Base-by-base conservation (phyloP, 2,329 filamentous ascomycete species). In the Epichloe typhina region DNA sequence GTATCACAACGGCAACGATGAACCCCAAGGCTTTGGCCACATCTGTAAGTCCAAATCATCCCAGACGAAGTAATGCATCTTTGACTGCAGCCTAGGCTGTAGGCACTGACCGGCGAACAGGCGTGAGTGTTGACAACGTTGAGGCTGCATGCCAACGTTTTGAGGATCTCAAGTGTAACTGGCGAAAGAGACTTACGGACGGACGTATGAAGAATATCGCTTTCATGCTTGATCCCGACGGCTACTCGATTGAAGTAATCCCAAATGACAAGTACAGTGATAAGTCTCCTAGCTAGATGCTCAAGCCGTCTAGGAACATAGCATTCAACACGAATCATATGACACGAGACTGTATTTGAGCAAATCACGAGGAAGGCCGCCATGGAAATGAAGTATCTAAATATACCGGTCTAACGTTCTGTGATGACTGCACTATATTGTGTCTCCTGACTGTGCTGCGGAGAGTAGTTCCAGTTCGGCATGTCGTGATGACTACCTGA, bases 151-250 rank as follows among this genome's bases (percentile, higher is more conserved):
- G 91, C 69, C 71, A 83, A 62, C 80, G 90, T 13, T 90, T 97
- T 59, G 93, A 97, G 65, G 79, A 82, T 50, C 72, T 87, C 62
- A 79, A 84, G 5, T 85, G 91, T 50, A 83, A 78, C 67, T 98
- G 89, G 88, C 95, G 95, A 81, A 97, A 97, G 82, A 78, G 87
- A 57, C 75, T 97, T 54, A 95, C 88, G 2, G 91, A 97, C 56
- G 91, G 91, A 2, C 74, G 79, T 44, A 95, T 96, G 90, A 91
- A 87, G 76, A 88, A 93, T 57, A 83, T 97, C 50, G 93, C 93
- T 0, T 97, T 97, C 64, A 70, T 97, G 45, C 73, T 95, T 46
- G 91, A 91, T 59, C 89, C 90, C 0, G 89, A 95, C 68, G 80
- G 78, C 46, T 95, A 94, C 70, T 94, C 86, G 87, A 77, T 88